Evolutionary conservation across 2,329 filamentous ascomycete species (phyloP).

Genomic region (Domatiomyces globalis): DNA sequence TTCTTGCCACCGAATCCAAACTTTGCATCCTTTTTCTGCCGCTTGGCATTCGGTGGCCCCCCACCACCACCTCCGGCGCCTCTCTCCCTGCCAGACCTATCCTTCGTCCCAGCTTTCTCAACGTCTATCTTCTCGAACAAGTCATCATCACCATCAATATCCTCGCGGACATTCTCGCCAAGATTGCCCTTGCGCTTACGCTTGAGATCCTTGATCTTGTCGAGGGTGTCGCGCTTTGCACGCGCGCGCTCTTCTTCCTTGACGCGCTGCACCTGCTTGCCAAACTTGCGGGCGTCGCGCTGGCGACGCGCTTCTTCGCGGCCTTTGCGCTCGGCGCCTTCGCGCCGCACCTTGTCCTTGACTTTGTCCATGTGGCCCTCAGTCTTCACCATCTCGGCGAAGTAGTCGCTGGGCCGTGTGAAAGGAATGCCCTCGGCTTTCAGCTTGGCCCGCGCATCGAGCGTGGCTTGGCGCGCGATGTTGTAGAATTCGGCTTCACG

Average conservation of each 20-base stretch:
- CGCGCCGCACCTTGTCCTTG: constrained; percentile 82
- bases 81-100: constrained; percentile 25
- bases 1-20: constrained; percentile 97
- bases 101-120: constrained; percentile 24
- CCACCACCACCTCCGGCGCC: constrained; percentile 30
- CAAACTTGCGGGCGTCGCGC: constrained; percentile 95
- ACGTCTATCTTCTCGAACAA: constrained; percentile 40
- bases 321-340: constrained; percentile 84
- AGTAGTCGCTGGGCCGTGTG: constrained; percentile 82
- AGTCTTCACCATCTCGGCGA: constrained; percentile 97
- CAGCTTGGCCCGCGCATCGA: constrained; percentile 56
- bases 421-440: constrained; percentile 75
- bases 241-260: constrained; percentile 90
- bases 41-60: constrained; percentile 40
- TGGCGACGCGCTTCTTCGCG: constrained; percentile 79
- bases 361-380: constrained; percentile 98
- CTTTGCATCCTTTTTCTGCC: constrained; percentile 87
- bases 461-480: constrained; percentile 68
- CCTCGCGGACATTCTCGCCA: constrained; percentile 49
- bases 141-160: constrained; percentile 66
- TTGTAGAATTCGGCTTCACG: constrained; percentile 89
- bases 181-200: constrained; percentile 74
- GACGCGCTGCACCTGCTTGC: constrained; percentile 92
- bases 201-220: constrained; percentile 92
- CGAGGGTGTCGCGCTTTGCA: constrained; percentile 80